A percentile compares a stretch with the other conserved stretches of the same genome.
Evolutionary conservation across 495 filamentous ascomycete genomes (phyloP).

Genomic region (Podospora fimiseda): DNA sequence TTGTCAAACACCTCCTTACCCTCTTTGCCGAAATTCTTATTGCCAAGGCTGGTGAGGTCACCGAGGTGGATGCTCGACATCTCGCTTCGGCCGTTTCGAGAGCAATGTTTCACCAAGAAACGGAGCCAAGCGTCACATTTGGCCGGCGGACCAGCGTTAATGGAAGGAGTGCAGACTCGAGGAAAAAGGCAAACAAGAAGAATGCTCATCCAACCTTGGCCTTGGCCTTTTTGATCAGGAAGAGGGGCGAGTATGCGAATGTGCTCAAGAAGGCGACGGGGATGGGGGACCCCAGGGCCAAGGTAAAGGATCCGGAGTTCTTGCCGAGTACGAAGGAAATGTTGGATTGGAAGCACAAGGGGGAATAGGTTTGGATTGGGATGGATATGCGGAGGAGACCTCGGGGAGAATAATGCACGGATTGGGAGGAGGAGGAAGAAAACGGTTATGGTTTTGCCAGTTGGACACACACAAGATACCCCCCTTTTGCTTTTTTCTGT

Average conservation of each 20-base stretch:
- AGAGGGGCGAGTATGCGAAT: conserved; percentile 22
- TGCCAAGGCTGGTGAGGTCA: conserved; percentile 1
- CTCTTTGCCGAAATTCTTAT: conserved; percentile 23
- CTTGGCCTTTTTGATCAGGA: conserved; percentile 25
- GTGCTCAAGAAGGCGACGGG: conserved; percentile 2
- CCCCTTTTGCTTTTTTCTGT: too few relatives aligned
- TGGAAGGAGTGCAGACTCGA: background rate
- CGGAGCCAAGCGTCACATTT: background rate
- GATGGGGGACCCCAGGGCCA: background rate
- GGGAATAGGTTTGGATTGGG: too few relatives aligned
- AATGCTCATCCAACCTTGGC: conserved; percentile 24
- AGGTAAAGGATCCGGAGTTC: conserved; percentile 15
- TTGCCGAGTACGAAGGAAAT: conserved; percentile 29
- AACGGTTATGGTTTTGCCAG: too few relatives aligned
- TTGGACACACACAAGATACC: too few relatives aligned
- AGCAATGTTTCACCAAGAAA: conserved; percentile 23
- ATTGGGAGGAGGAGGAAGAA: too few relatives aligned
- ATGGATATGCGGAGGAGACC: too few relatives aligned
- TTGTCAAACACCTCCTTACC: conserved; percentile 21
- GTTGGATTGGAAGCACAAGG: conserved; percentile 31
- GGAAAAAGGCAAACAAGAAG: conserved; percentile 5
- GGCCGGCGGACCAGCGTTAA: background rate
- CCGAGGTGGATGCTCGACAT: conserved; percentile 21
- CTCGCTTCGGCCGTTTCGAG: conserved; percentile 20
- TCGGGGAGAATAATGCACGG: too few relatives aligned